Percentiles rank a stretch among this genome's conserved stretches.
phyloP scores from a whole-genome alignment of 1,284 basidiomycete species.

The Cryptococcus sp. region DNA sequence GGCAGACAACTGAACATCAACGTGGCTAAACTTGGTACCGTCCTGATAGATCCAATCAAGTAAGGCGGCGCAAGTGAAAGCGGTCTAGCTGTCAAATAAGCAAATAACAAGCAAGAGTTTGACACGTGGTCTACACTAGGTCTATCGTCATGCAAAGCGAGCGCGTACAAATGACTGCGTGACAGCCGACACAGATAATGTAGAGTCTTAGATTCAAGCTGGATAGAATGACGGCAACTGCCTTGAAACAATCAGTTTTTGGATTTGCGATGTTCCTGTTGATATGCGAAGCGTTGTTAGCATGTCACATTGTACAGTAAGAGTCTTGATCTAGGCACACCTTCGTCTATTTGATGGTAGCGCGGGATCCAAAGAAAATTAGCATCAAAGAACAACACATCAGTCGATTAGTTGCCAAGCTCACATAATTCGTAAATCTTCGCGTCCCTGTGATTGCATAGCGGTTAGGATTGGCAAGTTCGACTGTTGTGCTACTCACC shows the following conservation, averaged over 20 bases:
- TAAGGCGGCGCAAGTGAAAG: too few relatives aligned
- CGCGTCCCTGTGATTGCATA: constrained; percentile 37
- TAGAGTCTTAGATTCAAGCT: constrained; percentile 27
- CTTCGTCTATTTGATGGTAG: constrained; percentile 37
- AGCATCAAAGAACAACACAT: too few relatives aligned
- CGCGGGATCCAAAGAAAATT: background rate
- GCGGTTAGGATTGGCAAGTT: too few relatives aligned
- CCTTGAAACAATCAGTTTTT: constrained; percentile 53
- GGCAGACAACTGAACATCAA: too few relatives aligned
- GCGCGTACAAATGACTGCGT: too few relatives aligned
- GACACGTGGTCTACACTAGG: too few relatives aligned
- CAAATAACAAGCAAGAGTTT: too few relatives aligned
- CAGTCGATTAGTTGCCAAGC: constrained; percentile 10
- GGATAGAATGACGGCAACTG: constrained; percentile 48
- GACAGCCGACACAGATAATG: too few relatives aligned
- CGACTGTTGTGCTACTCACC: constrained; percentile 31
- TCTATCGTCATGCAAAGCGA: too few relatives aligned
- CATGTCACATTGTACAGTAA: background rate
- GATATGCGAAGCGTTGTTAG: background rate
- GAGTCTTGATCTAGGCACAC: constrained; percentile 9
- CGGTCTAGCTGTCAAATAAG: too few relatives aligned
- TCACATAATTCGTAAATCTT: constrained; percentile 57
- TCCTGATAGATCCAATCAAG: too few relatives aligned
- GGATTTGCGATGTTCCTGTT: constrained; percentile 53
- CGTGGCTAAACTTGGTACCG: too few relatives aligned